These are phyloP conservation scores for Chlorella vulgaris DNA, from an alignment of 139 green algal genomes.

Conservation along the genomic window DNA sequence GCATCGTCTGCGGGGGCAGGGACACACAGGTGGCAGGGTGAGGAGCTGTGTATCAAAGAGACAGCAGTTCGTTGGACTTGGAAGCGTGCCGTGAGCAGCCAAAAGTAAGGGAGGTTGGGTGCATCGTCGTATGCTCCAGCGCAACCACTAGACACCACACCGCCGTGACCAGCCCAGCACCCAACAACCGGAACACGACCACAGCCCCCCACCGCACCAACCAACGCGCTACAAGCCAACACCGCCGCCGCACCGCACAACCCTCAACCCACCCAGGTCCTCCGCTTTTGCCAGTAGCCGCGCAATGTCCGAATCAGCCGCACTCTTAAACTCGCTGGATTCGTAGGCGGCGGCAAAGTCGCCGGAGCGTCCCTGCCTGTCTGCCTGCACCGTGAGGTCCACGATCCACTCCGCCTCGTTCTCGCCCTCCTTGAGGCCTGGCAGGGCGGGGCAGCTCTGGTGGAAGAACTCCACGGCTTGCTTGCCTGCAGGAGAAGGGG, in stretches of 20 bases:
- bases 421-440: slow-evolving; percentile 34
- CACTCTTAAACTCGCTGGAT: slow-evolving; percentile 20
- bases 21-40: too few species aligned
- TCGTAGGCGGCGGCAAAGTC: slow-evolving; percentile 36
- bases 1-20: slow-evolving; percentile 18
- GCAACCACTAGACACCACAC: too few species aligned
- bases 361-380: slow-evolving; percentile 30
- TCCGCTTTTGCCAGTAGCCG: slow-evolving; percentile 12
- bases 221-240: too few species aligned
- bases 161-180: too few species aligned
- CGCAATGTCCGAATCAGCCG: slow-evolving; percentile 35
- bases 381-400: slow-evolving; percentile 50
- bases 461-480: slow-evolving; percentile 55
- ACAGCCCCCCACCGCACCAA: too few species aligned
- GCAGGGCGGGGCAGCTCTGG: slow-evolving; percentile 22
- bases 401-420: slow-evolving; percentile 65
- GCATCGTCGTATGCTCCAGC: too few species aligned
- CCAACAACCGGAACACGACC: too few species aligned
- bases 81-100: too few species aligned
- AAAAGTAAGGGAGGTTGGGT: too few species aligned
- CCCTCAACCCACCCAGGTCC: slow-evolving; percentile 31
- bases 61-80: too few species aligned
- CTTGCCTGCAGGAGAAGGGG: slow-evolving; percentile 8
- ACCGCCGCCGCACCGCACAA: too few species aligned
- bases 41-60: too few species aligned